Evolutionary conservation across 306 rosid genomes (phyloP), one percentile per base, ranked within the genome.

Genomic region (Cucurbita argyrosperma): DNA sequence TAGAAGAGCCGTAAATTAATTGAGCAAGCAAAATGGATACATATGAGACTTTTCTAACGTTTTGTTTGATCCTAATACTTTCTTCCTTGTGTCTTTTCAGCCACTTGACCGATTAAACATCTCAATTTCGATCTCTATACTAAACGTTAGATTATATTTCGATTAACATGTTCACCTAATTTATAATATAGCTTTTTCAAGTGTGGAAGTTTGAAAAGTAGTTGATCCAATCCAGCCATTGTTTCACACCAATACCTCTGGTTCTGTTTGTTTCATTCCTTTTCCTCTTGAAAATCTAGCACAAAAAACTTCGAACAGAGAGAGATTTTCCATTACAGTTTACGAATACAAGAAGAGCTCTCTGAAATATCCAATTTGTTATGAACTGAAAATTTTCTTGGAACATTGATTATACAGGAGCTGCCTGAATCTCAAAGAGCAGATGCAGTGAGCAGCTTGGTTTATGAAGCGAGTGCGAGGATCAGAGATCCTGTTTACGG

Each of bases 401-500:
- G 72, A 56, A 4, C 2, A 11, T 40, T 40, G 54, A 19, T 81
- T 10, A 1, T 5, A 12, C 83, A 92, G 98, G 96, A 92, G 56
- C 85, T 92, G 66, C 98, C 98, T n/a, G 96, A 92, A 71, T 53
- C 81, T 55, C 96, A 92, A 59, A 87, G 98, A 77, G 93, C 96
- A 0, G 96, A 92, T 59, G 98, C 98, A 38, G 98, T 92, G 80
- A 89, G 87, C 37, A 92, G 98, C 85, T 87, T 92, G 96, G 98
- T 92, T 15, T 92, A 92, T n/a, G 98, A 92, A 72, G 98, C 98
- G 0, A 71, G 93, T 45, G 96, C 98, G 53, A 92, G 98, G 74
- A 84, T 92, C 72, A 83, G 98, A 77, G 93, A 92, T 74, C 98
- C 98, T 0, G 88, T 92, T 0, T 92, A 92, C 10, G 98, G 98